These are phyloP conservation scores for Helianthus annuus DNA, from an alignment of 129 eudicot species.

Conservation along the genomic window HanXRQr2.0-SUNRISE NC_035446.2:126482491-126482990, in stretches of 20 bases:
- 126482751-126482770: conserved; percentile 99
- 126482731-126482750: conserved; percentile 85
- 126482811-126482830: conserved; percentile 88
- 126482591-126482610: conserved; percentile 89
- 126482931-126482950: conserved; percentile 94
- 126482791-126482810: conserved; percentile 95
- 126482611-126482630: conserved; percentile 93
- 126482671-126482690: conserved; percentile 96
- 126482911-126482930: conserved; percentile 92
- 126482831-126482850: conserved; percentile 95
- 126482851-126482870: conserved; percentile 91
- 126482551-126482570: conserved; percentile 83
- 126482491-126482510: conserved; percentile 88
- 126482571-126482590: conserved; percentile 79
- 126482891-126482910: conserved; percentile 95
- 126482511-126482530: conserved; percentile 79
- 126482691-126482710: conserved; percentile 79
- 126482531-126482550: conserved; percentile 95
- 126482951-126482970: conserved; percentile 85
- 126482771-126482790: conserved; percentile 84
- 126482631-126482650: conserved; percentile 82
- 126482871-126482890: conserved; percentile 96
- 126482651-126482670: conserved; percentile 91
- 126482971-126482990: conserved; percentile 86
- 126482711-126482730: conserved; percentile 81